Evolutionary conservation across 352 stramenopile genomes (phyloP).

Genomic region (Phytophthora meadii): DNA sequence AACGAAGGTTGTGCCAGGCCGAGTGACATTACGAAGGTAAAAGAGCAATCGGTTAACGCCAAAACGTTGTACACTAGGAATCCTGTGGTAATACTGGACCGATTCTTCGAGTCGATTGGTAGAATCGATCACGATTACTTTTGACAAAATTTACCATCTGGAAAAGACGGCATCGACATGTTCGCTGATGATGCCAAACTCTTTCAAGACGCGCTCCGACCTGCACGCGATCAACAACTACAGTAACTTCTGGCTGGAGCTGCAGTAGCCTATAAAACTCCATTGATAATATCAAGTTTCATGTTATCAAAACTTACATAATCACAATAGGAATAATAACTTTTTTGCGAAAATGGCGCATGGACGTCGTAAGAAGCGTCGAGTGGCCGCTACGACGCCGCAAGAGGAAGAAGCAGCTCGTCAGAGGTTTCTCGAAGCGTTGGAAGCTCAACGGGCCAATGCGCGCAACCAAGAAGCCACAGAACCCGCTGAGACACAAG

Average conservation of each 20-base stretch:
- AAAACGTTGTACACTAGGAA: not conserved
- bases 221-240: too few relatives aligned
- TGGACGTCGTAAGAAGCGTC: constrained; percentile 42
- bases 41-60: constrained; percentile 7
- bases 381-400: constrained; percentile 10
- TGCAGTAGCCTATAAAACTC: too few relatives aligned
- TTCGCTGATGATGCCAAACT: constrained; percentile 4
- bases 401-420: constrained; percentile 36
- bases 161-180: constrained; percentile 2
- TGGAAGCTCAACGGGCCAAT: constrained; percentile 65
- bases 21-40: not conserved
- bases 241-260: too few relatives aligned
- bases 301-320: not conserved
- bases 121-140: constrained; percentile 15
- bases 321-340: not conserved
- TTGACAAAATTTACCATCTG: constrained; percentile 2
- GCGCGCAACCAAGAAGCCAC: constrained; percentile 25
- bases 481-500: constrained; percentile 7
- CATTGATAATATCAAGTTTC: too few relatives aligned
- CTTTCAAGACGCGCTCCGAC: too few relatives aligned
- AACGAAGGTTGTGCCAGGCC: constrained; percentile 5
- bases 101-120: constrained; percentile 4
- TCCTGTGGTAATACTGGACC: constrained; percentile 5
- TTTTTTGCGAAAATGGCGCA: constrained; percentile 10
- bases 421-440: constrained; percentile 58